Base-by-base conservation (phyloP, 208 protist species). In the Crithidia brevicula region DNA sequence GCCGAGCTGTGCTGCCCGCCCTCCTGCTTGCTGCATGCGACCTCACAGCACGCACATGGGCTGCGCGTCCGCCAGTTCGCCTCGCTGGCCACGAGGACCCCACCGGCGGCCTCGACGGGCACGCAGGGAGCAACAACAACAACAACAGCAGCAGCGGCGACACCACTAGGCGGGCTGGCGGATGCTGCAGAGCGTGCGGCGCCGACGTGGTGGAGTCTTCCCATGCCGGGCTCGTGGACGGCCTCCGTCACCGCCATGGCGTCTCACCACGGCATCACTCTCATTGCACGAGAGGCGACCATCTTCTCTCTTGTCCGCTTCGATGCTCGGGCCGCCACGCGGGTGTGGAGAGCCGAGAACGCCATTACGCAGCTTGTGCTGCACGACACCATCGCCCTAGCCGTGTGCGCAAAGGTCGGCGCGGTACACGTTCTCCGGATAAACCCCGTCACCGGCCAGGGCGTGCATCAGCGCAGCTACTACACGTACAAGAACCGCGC, bases 341-440 rank as follows among this genome's bases (percentile, higher is more conserved):
- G 70, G 6, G 38, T 76, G 27, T 76, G 61, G 70, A 69, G 61
- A 31, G 54, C 70, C 8, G 63, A 65, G 11, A 58, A 61, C 11
- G 8, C 31, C 23, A 76, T 76, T 28, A 70, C 70, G 43, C 62
- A 70, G 28, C 2, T 76, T 3, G 62, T 76, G 15, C 38, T 76
- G 53, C 23, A 62, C 10, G 74, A 77, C 69, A 38, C 57, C 3
- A 36, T 86, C 9, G 74, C 63, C 13, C 45, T 80, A n/a, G 76
- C 60, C 13, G 76, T 71, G 31, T 82, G 81, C 30, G 72, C 61
- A 5, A 60, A 49, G 36, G 40, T 47, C 1, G 82, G 82, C 16
- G 33, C 79, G 31, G 50, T 91, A 25, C 74, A 85, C 67, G 56
- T 91, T 1, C 62, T 90, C 4, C 46, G 59, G 30, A 47, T 64